Conservation (phyloP, 163 green algal species). For the Prototheca cutis region DNA sequence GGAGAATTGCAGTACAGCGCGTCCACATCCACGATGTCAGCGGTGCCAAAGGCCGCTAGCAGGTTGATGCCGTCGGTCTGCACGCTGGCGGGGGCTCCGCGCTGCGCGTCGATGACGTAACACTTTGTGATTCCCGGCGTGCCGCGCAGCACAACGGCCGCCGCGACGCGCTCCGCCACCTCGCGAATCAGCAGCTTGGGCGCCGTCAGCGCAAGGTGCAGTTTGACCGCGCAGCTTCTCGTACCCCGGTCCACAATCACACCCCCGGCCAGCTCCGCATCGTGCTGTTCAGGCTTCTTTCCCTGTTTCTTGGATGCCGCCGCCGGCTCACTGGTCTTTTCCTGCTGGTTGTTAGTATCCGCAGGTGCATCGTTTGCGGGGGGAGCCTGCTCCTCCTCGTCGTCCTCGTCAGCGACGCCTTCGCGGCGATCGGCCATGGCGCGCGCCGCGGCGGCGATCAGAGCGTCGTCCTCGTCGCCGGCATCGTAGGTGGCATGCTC, state of each 20-base stretch:
- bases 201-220: constrained; percentile 44
- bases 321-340: too few relatives aligned
- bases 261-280: neutral
- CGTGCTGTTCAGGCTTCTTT: constrained; percentile 3
- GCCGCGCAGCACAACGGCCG: constrained; percentile 40
- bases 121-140: constrained; percentile 45
- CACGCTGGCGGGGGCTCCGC: constrained; percentile 28
- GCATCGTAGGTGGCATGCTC: constrained; percentile 69
- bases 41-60: constrained; percentile 26
- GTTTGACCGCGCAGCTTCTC: constrained; percentile 3
- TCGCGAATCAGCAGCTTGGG: constrained; percentile 85
- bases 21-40: constrained; percentile 57
- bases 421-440: constrained; percentile 5
- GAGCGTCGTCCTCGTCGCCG: constrained; percentile 53
- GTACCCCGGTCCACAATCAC: constrained; percentile 1
- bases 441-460: constrained; percentile 9
- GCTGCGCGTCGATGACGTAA: constrained; percentile 29
- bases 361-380: too few relatives aligned
- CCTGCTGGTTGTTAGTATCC: too few relatives aligned
- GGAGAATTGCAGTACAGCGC: constrained; percentile 76
- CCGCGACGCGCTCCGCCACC: constrained; percentile 69
- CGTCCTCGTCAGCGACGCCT: constrained; percentile 25
- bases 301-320: too few relatives aligned
- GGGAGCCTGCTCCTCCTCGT: constrained; percentile 22
- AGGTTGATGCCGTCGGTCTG: constrained; percentile 97